phyloP scores from a whole-genome alignment of 2,329 filamentous ascomycete species.

The Scedosporium apiospermum region DNA sequence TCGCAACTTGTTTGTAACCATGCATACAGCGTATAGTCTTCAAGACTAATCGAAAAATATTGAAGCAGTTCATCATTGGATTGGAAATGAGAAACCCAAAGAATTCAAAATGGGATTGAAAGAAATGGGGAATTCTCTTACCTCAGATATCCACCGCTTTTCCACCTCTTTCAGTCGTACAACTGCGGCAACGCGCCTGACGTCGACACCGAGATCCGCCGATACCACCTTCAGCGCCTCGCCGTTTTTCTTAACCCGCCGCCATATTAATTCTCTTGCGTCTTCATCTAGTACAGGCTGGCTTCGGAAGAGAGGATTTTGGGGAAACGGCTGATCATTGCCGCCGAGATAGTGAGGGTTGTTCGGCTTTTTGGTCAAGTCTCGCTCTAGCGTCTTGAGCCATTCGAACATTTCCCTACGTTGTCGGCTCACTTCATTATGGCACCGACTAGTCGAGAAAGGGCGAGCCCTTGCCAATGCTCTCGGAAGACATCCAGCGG shows the following conservation, averaged over 20 bases:
- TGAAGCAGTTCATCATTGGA: conserved; percentile 50
- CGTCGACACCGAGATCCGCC: conserved; percentile 67
- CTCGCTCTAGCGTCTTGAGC: conserved; percentile 18
- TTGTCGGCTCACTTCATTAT: conserved; percentile 24
- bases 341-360: conserved; percentile 25
- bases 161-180: conserved; percentile 80
- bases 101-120: conserved; percentile 5
- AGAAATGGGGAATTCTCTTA: conserved; percentile 30
- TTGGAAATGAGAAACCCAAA: not conserved
- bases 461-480: conserved; percentile 12
- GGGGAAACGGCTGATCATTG: conserved; percentile 56
- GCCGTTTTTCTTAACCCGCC: conserved; percentile 53
- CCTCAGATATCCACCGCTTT: conserved; percentile 65
- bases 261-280: conserved; percentile 65
- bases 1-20: conserved; percentile 79
- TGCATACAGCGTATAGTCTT: conserved; percentile 82
- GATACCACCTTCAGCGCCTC: conserved; percentile 68
- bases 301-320: conserved; percentile 62
- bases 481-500: not conserved
- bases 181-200: conserved; percentile 76
- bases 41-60: conserved; percentile 99
- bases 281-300: conserved; percentile 65
- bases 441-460: conserved; percentile 30
- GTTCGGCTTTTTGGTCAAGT: not conserved
- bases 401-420: conserved; percentile 30